A percentile compares a stretch with the other conserved stretches of the same genome.
Conservation (phyloP, 1,284 basidiomycete species). For the Tetrapyrgos nigripes region DNA sequence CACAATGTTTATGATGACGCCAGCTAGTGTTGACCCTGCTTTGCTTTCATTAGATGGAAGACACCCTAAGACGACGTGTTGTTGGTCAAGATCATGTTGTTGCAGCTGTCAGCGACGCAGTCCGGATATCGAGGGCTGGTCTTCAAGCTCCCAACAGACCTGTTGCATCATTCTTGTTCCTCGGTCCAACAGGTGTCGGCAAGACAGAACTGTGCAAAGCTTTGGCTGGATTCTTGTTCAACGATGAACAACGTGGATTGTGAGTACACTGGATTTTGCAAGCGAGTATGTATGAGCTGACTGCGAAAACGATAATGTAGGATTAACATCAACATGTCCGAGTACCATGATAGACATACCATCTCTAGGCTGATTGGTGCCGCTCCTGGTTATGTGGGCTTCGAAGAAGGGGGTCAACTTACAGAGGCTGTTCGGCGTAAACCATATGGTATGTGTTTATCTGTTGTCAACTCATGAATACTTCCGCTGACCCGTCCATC, state of each 20-base stretch:
- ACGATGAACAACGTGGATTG: slow-evolving; percentile 86
- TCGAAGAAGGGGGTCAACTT: slow-evolving; percentile 91
- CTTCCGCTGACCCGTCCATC: slow-evolving; percentile 8
- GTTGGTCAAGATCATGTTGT: slow-evolving; percentile 92
- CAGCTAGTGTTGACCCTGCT: slow-evolving; percentile 11
- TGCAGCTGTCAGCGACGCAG: slow-evolving; percentile 82
- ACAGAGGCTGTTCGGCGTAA: slow-evolving; percentile 88
- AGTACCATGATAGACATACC: slow-evolving; percentile 92
- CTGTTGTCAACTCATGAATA: not conserved
- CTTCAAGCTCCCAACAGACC: slow-evolving; percentile 87
- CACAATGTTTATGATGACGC: slow-evolving; percentile 3
- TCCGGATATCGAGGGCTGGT: slow-evolving; percentile 90
- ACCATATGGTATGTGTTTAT: slow-evolving; percentile 67
- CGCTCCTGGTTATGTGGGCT: slow-evolving; percentile 92
- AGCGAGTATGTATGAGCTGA: not conserved
- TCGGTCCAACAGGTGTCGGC: slow-evolving; percentile 89
- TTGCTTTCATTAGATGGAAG: slow-evolving; percentile 75
- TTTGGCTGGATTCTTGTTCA: slow-evolving; percentile 86
- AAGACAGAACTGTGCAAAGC: slow-evolving; percentile 92
- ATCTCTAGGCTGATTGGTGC: slow-evolving; percentile 91
- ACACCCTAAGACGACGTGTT: slow-evolving; percentile 74
- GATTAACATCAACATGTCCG: slow-evolving; percentile 93
- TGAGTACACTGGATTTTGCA: slow-evolving; percentile 42
- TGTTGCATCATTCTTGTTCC: slow-evolving; percentile 90
- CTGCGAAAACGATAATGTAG: slow-evolving; percentile 39